Conservation (phyloP, 805 yeast genomes). For the Wickerhamomyces ciferrii region DNA sequence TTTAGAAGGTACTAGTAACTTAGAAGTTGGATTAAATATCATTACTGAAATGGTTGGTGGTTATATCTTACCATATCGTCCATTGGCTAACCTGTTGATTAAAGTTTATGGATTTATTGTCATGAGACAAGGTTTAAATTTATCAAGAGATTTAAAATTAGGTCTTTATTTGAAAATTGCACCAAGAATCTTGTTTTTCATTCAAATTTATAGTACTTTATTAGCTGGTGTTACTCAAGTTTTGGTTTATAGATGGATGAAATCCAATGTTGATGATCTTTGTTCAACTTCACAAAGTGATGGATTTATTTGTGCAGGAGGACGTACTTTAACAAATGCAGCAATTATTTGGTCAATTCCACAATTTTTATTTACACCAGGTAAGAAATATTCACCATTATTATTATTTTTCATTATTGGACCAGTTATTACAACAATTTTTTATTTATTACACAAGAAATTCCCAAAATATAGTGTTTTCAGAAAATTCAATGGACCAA, state of each 20-base stretch:
- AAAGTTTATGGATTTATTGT: conserved; percentile 50
- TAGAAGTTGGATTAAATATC: conserved; percentile 50
- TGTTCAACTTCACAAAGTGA: conserved; percentile 35
- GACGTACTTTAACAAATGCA: conserved; percentile 40
- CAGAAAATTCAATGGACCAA: conserved; percentile 50
- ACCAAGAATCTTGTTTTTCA: conserved; percentile 47
- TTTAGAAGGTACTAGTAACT: conserved; percentile 52
- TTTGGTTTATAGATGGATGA: conserved; percentile 35
- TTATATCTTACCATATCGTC: conserved; percentile 48
- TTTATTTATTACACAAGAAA: conserved; percentile 23
- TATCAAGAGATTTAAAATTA: conserved; percentile 46
- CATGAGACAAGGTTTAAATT: conserved; percentile 48
- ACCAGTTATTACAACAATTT: conserved; percentile 31
- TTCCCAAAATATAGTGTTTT: conserved; percentile 25
- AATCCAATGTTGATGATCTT: conserved; percentile 29
- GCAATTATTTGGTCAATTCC: conserved; percentile 52
- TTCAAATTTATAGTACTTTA: conserved; percentile 35
- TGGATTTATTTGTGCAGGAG: conserved; percentile 39
- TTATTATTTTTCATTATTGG: conserved; percentile 56
- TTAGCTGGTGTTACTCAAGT: conserved; percentile 32
- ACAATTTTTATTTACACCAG: conserved; percentile 38
- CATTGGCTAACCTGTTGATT: conserved; percentile 51
- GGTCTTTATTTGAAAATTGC: conserved; percentile 56
- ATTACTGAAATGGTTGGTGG: conserved; percentile 57
- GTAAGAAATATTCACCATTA: conserved; percentile 48